Evolutionary conservation across 768 basidiomycete genomes (phyloP).

Genomic region (Boletales sp.): DNA sequence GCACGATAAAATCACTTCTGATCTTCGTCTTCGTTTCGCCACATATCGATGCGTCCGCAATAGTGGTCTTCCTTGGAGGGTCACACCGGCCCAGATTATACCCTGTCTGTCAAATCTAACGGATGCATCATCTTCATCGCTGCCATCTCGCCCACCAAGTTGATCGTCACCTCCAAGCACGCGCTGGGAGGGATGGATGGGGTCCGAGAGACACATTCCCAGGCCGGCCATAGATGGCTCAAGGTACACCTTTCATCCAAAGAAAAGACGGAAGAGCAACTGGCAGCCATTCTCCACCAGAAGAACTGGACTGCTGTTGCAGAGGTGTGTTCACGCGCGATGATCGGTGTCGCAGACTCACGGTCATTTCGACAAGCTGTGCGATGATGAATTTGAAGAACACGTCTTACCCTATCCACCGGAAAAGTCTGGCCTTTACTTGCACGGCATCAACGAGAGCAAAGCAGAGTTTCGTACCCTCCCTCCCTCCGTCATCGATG

Average conservation of each 20-base stretch:
- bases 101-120: conserved; percentile 89
- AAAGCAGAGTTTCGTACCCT: conserved; percentile 67
- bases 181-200: conserved; percentile 61
- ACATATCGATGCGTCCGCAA: not conserved
- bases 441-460: conserved; percentile 85
- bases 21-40: not conserved
- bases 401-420: conserved; percentile 85
- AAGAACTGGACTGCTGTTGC: conserved; percentile 87
- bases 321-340: conserved; percentile 56
- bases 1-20: not conserved
- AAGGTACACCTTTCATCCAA: conserved; percentile 49
- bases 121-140: conserved; percentile 97
- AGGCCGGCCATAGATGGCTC: conserved; percentile 84
- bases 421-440: conserved; percentile 83
- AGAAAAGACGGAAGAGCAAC: conserved; percentile 66
- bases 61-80: conserved; percentile 75
- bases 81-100: conserved; percentile 75
- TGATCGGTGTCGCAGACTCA: not conserved
- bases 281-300: conserved; percentile 74
- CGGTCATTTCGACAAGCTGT: conserved; percentile 56
- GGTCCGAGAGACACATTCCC: conserved; percentile 60
- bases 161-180: conserved; percentile 92
- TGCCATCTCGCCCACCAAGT: conserved; percentile 67
- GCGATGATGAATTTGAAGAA: conserved; percentile 96
- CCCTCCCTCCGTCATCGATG: conserved; percentile 60